Percentiles rank a stretch among this genome's conserved stretches.
Conservation (phyloP, 352 stramenopile species). For the Globisporangium solare region DNA sequence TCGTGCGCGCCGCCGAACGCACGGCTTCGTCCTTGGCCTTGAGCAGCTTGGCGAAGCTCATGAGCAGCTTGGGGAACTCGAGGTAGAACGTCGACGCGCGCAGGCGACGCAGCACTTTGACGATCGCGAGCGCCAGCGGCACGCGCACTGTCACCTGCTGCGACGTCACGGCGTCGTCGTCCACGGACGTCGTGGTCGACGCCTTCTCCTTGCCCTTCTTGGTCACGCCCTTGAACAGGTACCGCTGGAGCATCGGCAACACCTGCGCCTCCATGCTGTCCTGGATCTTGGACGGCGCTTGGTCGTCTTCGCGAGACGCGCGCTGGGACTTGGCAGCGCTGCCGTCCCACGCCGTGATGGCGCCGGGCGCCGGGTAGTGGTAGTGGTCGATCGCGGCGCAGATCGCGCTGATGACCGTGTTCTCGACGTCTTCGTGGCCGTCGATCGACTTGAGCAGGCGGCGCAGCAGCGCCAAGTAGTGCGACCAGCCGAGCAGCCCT, state of each 20-base stretch:
- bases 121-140: constrained; percentile 91
- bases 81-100: constrained; percentile 86
- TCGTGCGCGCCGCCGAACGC: constrained; percentile 88
- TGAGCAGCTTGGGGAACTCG: constrained; percentile 93
- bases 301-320: constrained; percentile 16
- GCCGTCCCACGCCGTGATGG: constrained; percentile 30
- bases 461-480: constrained; percentile 93
- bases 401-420: constrained; percentile 85
- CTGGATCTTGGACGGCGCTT: constrained; percentile 60
- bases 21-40: constrained; percentile 92
- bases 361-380: constrained; percentile 85
- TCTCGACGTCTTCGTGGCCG: constrained; percentile 91
- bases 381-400: constrained; percentile 96
- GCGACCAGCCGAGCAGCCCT: constrained; percentile 93
- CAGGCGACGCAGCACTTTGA: constrained; percentile 96
- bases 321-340: constrained; percentile 9
- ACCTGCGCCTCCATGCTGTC: constrained; percentile 76
- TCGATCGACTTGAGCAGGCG: constrained; percentile 90
- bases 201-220: constrained; percentile 22
- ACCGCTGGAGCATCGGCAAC: constrained; percentile 82
- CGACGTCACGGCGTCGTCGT: constrained; percentile 47
- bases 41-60: constrained; percentile 85
- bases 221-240: constrained; percentile 84
- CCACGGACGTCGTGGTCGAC: constrained; percentile 27
- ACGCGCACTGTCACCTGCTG: constrained; percentile 80